Percentiles rank a stretch among this genome's conserved stretches.
Conservation (phyloP, 2,329 filamentous ascomycete genomes). For the Trichoderma sp. region DNA sequence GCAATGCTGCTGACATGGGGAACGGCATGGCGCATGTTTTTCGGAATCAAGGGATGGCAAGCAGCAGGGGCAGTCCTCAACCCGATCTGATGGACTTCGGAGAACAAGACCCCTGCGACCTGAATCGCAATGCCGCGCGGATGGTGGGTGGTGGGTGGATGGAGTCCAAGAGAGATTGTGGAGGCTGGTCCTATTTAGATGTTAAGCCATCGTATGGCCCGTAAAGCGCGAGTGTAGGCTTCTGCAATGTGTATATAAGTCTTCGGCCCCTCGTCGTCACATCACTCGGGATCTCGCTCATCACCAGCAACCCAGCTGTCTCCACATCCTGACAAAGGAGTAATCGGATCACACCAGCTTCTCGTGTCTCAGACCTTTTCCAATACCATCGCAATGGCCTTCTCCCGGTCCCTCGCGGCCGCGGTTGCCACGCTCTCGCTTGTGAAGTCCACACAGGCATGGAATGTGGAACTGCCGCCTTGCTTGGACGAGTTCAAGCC, state of each 20-base stretch:
- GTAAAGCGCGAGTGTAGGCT: background rate
- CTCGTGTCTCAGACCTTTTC: background rate
- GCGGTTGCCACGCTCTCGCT: slow-evolving; percentile 38
- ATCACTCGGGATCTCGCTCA: background rate
- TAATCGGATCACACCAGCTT: background rate
- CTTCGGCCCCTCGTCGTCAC: background rate
- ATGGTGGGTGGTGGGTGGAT: background rate
- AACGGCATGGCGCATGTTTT: background rate
- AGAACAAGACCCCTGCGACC: background rate
- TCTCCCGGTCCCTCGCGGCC: slow-evolving; percentile 31
- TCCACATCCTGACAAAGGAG: background rate
- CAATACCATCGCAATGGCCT: slow-evolving; percentile 20
- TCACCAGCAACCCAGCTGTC: background rate
- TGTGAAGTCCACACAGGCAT: slow-evolving; percentile 37
- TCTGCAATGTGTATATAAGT: slow-evolving; percentile 12
- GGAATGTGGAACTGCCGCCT: slow-evolving; percentile 43
- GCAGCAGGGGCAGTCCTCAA: background rate
- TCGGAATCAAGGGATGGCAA: background rate
- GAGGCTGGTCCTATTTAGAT: background rate
- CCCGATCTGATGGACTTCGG: background rate
- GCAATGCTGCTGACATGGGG: background rate
- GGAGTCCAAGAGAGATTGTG: background rate
- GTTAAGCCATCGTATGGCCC: background rate
- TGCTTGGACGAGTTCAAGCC: slow-evolving; percentile 46
- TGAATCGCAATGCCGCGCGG: background rate